These are phyloP conservation scores for Aureobasidium namibiae DNA, from an alignment of 2,329 filamentous ascomycete genomes.

Conservation along the genomic window DNA sequence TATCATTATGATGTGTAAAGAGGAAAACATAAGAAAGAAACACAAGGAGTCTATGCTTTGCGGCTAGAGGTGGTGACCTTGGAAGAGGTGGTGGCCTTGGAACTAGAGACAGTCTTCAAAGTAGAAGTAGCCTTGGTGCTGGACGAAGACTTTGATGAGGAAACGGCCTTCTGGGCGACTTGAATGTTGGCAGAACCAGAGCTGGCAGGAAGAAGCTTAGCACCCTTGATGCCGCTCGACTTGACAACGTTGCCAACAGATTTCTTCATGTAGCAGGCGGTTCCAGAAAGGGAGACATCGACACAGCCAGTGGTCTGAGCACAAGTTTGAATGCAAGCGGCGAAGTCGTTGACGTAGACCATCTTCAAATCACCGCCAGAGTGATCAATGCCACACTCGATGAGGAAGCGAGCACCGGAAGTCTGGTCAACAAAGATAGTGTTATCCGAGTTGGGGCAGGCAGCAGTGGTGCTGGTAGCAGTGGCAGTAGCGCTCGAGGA, in stretches of 20 bases:
- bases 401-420: slow-evolving; percentile 18
- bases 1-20: not conserved
- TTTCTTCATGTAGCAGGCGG: slow-evolving; percentile 27
- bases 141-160: not conserved
- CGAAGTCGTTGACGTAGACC: slow-evolving; percentile 19
- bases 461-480: slow-evolving; percentile 13
- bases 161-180: not conserved
- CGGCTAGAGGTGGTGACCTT: not conserved
- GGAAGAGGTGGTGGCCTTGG: not conserved
- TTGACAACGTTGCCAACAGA: slow-evolving; percentile 17
- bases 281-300: slow-evolving; percentile 24
- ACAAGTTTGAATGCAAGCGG: slow-evolving; percentile 25
- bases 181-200: slow-evolving; percentile 1
- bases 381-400: slow-evolving; percentile 27
- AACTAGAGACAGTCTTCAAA: not conserved
- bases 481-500: slow-evolving; percentile 5
- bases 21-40: not conserved
- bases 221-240: slow-evolving; percentile 21
- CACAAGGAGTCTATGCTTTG: not conserved
- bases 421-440: slow-evolving; percentile 17
- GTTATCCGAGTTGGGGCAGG: slow-evolving; percentile 18
- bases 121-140: not conserved
- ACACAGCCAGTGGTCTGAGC: slow-evolving; percentile 24
- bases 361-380: slow-evolving; percentile 22
- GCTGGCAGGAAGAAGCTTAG: slow-evolving; percentile 19